Evolutionary conservation across 257 asterid genomes (phyloP).

Genomic region (Petrea volubilis): DNA sequence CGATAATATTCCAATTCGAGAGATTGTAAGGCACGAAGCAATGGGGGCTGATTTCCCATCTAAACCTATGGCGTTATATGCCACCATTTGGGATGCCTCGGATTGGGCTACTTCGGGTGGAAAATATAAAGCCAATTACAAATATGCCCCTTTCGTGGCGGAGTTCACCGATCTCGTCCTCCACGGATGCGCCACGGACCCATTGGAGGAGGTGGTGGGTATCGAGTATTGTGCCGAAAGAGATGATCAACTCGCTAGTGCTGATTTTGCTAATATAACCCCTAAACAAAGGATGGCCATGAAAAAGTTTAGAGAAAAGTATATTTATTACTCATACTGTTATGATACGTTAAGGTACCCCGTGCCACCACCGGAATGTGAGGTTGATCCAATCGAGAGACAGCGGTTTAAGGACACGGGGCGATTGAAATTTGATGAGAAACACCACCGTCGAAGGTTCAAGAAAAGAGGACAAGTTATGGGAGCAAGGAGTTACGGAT

Average conservation of each 20-base stretch:
- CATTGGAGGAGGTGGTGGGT: slow-evolving; percentile 58
- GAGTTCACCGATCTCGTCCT: slow-evolving; percentile 77
- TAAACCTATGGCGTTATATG: slow-evolving; percentile 86
- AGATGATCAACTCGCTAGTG: slow-evolving; percentile 33
- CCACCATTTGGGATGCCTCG: slow-evolving; percentile 97
- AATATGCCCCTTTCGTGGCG: slow-evolving; percentile 84
- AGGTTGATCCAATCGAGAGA: slow-evolving; percentile 51
- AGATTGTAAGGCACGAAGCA: slow-evolving; percentile 52
- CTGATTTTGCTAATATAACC: slow-evolving; percentile 45
- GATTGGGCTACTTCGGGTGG: slow-evolving; percentile 99
- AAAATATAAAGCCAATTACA: slow-evolving; percentile 69
- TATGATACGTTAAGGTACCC: slow-evolving; percentile 64
- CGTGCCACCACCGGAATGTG: slow-evolving; percentile 69
- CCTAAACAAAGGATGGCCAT: slow-evolving; percentile 57
- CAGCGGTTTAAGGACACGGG: slow-evolving; percentile 64
- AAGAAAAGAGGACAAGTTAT: slow-evolving; percentile 46
- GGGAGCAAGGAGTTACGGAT: slow-evolving; percentile 37
- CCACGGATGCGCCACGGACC: slow-evolving; percentile 72
- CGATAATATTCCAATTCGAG: slow-evolving; percentile 78
- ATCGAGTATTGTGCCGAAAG: slow-evolving; percentile 30
- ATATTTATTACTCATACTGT: slow-evolving; percentile 83
- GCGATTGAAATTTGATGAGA: slow-evolving; percentile 51
- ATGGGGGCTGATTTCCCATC: slow-evolving; percentile 93
- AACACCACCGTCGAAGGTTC: slow-evolving; percentile 37
- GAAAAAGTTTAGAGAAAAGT: slow-evolving; percentile 57